Base-by-base conservation (phyloP, 2,329 filamentous ascomycete species). In the Aspergillus udagawae region DNA sequence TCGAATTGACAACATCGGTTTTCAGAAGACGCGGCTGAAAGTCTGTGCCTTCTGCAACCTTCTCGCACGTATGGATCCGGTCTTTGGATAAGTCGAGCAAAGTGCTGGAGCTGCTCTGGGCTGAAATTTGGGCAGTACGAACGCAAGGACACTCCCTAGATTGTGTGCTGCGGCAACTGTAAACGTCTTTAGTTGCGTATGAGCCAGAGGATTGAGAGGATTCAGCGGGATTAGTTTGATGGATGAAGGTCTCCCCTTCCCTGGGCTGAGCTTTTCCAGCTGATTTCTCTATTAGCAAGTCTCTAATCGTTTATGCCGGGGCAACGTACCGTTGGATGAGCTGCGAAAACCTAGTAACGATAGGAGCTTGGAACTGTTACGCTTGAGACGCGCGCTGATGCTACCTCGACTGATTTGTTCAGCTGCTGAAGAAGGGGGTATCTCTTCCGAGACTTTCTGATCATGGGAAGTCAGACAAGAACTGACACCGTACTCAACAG, bases 281-380 rank as follows among this genome's bases (percentile, higher is more conserved):
- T 47, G 21, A 10, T 21, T 27, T 17, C 9, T 27, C 14, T 23
- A 47, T 14, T 17, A 47, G 44, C 44, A 27, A 23, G 44, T 14
- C 44, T 14, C 21, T 25, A 23, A 27, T 17, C 27, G 3, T 47
- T 4, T 7, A 29, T 7, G 17, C 1, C 5, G 12, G 14, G 10
- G 12, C 14, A 45, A 4, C 64, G 21, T 58, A 73, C 72, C 62
- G 20, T 63, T 67, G 3, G 61, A 66, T 17, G 66, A 67, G 32
- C 48, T 63, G 25, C 69, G 65, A 29, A 74, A 52, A 10, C 70
- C 70, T 28, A 77, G 58, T 53, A 75, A 67, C 2, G 71, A 72
- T 48, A 77, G 52, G 25, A 77, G 53, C 49, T 68, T 74, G 10
- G 73, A 74, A 41, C 74, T 68, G 55, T 70, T 73, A 48, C 67